Percentiles rank a stretch among this genome's conserved stretches.
phyloP scores from a whole-genome alignment of 2,329 filamentous ascomycete species.

The Hypoxylon sp. region DNA sequence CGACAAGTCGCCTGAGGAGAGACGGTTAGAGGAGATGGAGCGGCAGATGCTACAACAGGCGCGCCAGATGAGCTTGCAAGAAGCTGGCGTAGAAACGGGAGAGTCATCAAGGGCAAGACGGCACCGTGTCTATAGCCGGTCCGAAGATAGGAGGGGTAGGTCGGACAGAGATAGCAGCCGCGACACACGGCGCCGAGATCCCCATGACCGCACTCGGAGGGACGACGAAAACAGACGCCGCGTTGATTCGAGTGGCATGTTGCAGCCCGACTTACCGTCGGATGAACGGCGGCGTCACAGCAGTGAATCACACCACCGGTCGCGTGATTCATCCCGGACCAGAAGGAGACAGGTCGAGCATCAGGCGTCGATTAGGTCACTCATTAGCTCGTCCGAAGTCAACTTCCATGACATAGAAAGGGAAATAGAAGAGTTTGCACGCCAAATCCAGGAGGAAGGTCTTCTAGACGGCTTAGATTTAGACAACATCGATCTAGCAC shows the following conservation, averaged over 20 bases:
- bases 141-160: conserved; percentile 51
- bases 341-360: conserved; percentile 79
- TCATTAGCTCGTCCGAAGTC: conserved; percentile 83
- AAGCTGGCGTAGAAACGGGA: conserved; percentile 66
- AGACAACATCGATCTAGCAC: conserved; percentile 83
- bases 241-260: conserved; percentile 54
- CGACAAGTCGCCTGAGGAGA: conserved; percentile 66
- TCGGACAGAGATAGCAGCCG: conserved; percentile 50
- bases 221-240: conserved; percentile 50
- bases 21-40: conserved; percentile 73
- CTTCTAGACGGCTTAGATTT: conserved; percentile 89
- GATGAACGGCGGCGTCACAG: conserved; percentile 55
- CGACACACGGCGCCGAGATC: conserved; percentile 46
- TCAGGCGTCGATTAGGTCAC: conserved; percentile 86
- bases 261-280: conserved; percentile 55
- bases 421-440: conserved; percentile 90
- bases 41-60: conserved; percentile 77
- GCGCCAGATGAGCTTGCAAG: conserved; percentile 78
- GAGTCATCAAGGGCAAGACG: conserved; percentile 43
- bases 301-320: conserved; percentile 60
- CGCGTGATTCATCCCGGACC: conserved; percentile 55
- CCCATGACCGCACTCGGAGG: conserved; percentile 47
- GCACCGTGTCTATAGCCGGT: conserved; percentile 49
- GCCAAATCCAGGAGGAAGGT: conserved; percentile 89
- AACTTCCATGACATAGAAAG: conserved; percentile 84